Conservation (phyloP, 192 early-diverging fungal species). For the Spizellomyces punctatus region DNA sequence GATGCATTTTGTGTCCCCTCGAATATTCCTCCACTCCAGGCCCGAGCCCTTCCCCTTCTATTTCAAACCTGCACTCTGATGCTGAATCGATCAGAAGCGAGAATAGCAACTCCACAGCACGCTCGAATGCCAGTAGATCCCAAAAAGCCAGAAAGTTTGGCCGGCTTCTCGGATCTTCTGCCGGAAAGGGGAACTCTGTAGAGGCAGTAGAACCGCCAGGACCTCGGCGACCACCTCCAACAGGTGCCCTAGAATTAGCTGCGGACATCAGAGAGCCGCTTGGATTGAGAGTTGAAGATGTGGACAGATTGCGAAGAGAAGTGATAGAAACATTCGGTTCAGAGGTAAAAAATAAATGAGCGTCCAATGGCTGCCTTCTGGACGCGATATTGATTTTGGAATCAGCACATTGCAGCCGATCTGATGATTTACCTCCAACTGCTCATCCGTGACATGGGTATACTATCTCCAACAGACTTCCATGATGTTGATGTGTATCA, state of each 20-base stretch:
- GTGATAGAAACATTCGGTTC: no score
- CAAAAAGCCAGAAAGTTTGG: no score
- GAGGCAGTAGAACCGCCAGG: no score
- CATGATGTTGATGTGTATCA: background rate
- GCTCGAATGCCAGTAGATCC: background rate
- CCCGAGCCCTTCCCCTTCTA: slow-evolving; percentile 3
- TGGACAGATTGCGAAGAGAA: no score
- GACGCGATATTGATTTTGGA: background rate
- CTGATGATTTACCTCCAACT: slow-evolving; percentile 18
- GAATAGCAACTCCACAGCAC: slow-evolving; percentile 2
- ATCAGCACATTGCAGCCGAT: slow-evolving; percentile 6
- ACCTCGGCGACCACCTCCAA: no score
- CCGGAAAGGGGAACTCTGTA: no score
- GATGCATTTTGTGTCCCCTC: background rate
- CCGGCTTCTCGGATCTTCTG: no score
- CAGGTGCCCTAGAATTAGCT: no score
- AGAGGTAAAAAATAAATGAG: no score
- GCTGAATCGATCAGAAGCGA: background rate
- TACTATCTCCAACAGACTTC: slow-evolving; percentile 2
- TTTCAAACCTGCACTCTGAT: slow-evolving; percentile 12
- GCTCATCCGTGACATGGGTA: slow-evolving; percentile 5
- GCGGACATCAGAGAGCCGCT: no score
- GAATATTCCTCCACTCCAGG: background rate
- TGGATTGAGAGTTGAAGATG: no score
- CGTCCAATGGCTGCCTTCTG: no score